Evolutionary conservation across 306 rosid genomes (phyloP), one percentile per base, ranked within the genome.

Genomic region (Gillenia trifoliata): DNA sequence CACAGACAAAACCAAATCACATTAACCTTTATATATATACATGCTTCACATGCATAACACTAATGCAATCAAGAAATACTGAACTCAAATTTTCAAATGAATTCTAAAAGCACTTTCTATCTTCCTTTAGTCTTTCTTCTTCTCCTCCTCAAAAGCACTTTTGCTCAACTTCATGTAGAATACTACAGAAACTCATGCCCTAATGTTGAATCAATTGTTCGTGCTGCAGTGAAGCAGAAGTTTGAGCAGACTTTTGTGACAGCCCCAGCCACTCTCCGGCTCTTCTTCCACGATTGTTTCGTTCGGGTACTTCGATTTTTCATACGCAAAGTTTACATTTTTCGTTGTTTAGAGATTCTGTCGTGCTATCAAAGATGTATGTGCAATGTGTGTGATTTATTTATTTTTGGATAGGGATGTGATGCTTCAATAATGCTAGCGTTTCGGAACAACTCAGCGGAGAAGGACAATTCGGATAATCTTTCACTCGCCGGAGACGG

Each of bases 401-500:
- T 2, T 31, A 25, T 31, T 23, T 55, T 19, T 31, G 11, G 25
- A 68, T 54, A 91, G 98, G 98, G 98, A 17, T 93, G 98, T 72
- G 98, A 93, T 84, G 98, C 96, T 60, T 93, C 98, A 36, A 77
- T 91, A 63, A 68, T 93, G 66, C 83, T 93, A n/a, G 82, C 87
- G 64, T 76, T 84, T 26, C 77, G 85, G 70, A 87, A 87, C 65
- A 73, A 52, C 34, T 77, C 80, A 17, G 76, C 94, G 4, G 98
- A 93, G 86, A 89, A 86, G 80, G 89, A 91, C 31, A 83, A 85
- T 75, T 57, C 89, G 4, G 92, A 86, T 0, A 64, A 91, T 71
- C 86, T 89, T 25, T 91, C 98, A 22, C 75, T 93, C 11, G 97
- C 96, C 8, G 97, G 97, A 36, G 98, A 91, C 34, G 98, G 98